Evolutionary conservation across 495 filamentous ascomycete genomes (phyloP).

Genomic region (Penicillium pulvis): DNA sequence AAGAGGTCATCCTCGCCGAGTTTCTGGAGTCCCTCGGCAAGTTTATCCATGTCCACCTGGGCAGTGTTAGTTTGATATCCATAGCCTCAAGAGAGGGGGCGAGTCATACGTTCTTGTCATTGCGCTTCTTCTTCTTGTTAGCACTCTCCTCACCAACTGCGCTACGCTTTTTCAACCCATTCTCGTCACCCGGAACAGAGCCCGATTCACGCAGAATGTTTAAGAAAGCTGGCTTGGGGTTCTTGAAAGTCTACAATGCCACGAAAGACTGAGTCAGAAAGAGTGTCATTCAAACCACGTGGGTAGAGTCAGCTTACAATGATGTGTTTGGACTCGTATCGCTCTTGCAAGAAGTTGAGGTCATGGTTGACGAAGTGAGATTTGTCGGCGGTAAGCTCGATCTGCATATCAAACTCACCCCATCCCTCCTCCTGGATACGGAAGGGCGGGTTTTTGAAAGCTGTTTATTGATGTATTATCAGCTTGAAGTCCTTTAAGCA

Average conservation of each 20-base stretch:
- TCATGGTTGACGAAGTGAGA: slow-evolving; percentile 83
- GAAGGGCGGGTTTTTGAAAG: slow-evolving; percentile 82
- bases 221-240: slow-evolving; percentile 82
- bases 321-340: slow-evolving; percentile 82
- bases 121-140: slow-evolving; percentile 72
- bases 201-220: slow-evolving; percentile 77
- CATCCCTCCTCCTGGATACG: slow-evolving; percentile 90
- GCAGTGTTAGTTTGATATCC: slow-evolving; percentile 14
- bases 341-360: slow-evolving; percentile 80
- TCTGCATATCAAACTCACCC: slow-evolving; percentile 98
- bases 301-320: slow-evolving; percentile 55
- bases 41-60: slow-evolving; percentile 88
- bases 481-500: not conserved
- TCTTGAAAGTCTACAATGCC: slow-evolving; percentile 71
- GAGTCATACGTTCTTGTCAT: slow-evolving; percentile 62
- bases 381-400: slow-evolving; percentile 78
- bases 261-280: not conserved
- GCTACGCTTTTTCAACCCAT: slow-evolving; percentile 57
- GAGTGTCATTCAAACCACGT: not conserved
- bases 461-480: slow-evolving; percentile 40
- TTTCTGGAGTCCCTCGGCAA: slow-evolving; percentile 88
- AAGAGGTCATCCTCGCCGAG: slow-evolving; percentile 87
- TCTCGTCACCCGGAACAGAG: slow-evolving; percentile 75
- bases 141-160: slow-evolving; percentile 57
- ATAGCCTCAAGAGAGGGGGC: not conserved